phyloP scores from a whole-genome alignment of 306 rosid genomes.

The Quercus variabilis region DNA sequence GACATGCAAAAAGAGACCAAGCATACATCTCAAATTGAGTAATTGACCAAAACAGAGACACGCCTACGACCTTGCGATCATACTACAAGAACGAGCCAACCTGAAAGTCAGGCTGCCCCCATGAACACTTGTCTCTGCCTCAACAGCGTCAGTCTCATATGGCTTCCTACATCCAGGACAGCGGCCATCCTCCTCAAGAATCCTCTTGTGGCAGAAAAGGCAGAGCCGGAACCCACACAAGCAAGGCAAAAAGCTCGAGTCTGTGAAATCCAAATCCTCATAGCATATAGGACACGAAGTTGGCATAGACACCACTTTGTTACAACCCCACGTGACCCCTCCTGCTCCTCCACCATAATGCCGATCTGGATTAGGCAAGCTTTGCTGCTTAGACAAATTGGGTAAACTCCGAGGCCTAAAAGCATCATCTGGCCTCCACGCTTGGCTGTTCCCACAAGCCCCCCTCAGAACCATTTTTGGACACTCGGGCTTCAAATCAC shows the following conservation, averaged over 20 bases:
- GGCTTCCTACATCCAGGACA: conserved; percentile 98
- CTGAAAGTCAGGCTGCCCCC: conserved; percentile 61
- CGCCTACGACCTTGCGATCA: conserved; percentile 73
- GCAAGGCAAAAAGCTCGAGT: conserved; percentile 84
- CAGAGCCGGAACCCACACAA: conserved; percentile 90
- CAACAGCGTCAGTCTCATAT: conserved; percentile 51
- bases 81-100: conserved; percentile 81
- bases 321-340: conserved; percentile 52
- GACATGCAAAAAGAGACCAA: conserved; percentile 37
- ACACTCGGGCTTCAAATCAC: conserved; percentile 32
- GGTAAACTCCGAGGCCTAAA: conserved; percentile 92
- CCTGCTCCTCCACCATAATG: conserved; percentile 43
- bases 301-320: conserved; percentile 36
- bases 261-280: conserved; percentile 91
- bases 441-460: conserved; percentile 45
- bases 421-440: conserved; percentile 95
- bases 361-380: conserved; percentile 61
- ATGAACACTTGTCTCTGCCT: conserved; percentile 56
- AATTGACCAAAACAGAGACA: conserved; percentile 31
- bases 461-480: conserved; percentile 29
- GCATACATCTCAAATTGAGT: conserved; percentile 30
- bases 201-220: conserved; percentile 98
- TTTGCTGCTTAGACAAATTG: conserved; percentile 74
- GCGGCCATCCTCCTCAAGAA: conserved; percentile 86
- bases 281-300: conserved; percentile 85